Percentiles rank a stretch among this genome's conserved stretches.
Evolutionary conservation across 805 yeast species (phyloP).

Genomic region (Naumovozyma baii): DNA sequence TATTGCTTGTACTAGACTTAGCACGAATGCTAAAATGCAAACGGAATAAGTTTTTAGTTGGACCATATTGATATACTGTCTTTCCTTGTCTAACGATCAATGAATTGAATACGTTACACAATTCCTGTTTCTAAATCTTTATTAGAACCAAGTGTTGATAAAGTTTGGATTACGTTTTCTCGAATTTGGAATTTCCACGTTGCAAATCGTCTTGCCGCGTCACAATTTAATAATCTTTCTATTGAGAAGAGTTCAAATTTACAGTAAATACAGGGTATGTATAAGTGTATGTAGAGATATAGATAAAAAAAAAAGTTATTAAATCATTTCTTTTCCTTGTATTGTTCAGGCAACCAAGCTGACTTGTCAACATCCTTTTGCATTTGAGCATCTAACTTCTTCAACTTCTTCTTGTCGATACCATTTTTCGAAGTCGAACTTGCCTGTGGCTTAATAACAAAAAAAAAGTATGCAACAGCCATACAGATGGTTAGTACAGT

Average conservation of each 20-base stretch:
- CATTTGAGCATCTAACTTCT: neutral
- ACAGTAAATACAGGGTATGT: no score
- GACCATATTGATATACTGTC: neutral
- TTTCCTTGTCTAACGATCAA: neutral
- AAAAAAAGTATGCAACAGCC: constrained; percentile 37
- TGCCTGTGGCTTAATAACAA: constrained; percentile 3
- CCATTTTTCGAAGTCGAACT: neutral
- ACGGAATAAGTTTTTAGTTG: neutral
- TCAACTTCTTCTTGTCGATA: neutral
- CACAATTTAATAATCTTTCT: no score
- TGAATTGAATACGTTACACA: no score
- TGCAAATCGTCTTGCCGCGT: no score
- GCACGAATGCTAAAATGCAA: neutral
- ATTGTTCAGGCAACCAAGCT: constrained; percentile 6
- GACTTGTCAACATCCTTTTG: neutral
- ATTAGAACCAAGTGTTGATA: no score
- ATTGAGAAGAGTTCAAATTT: no score
- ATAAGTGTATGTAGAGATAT: no score
- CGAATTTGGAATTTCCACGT: no score
- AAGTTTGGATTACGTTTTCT: no score
- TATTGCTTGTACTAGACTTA: constrained; percentile 1
- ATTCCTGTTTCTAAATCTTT: no score
- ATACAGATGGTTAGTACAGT: constrained; percentile 42
- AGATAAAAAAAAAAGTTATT: neutral
- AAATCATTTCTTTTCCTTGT: constrained; percentile 3